A percentile compares a stretch with the other conserved stretches of the same genome.
phyloP scores from a whole-genome alignment of 805 yeast genomes.

The Metschnikowia lunata region DNA sequence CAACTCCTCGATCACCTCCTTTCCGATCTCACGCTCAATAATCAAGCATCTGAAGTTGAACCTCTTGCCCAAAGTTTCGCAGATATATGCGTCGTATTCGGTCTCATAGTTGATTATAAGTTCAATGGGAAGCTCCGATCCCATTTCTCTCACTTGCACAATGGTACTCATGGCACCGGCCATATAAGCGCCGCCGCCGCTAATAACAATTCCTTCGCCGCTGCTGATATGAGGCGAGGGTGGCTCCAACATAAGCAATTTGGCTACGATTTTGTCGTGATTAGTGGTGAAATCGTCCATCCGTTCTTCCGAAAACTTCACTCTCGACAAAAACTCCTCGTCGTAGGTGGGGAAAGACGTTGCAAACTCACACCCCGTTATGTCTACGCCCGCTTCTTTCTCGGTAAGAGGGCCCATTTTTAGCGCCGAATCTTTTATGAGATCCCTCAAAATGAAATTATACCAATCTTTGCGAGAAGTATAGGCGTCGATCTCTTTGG shows the following conservation, averaged over 20 bases:
- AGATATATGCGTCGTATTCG: constrained; percentile 24
- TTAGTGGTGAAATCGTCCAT: constrained; percentile 19
- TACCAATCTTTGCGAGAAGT: constrained; percentile 10
- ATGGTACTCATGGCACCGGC: constrained; percentile 28
- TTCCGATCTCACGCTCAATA: constrained; percentile 24
- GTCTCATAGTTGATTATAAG: constrained; percentile 23
- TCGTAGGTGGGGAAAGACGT: constrained; percentile 13
- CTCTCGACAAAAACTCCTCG: constrained; percentile 10
- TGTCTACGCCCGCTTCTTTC: constrained; percentile 16
- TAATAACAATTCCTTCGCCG: constrained; percentile 35
- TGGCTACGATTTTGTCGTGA: constrained; percentile 26
- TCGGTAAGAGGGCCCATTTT: constrained; percentile 11
- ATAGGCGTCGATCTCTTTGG: constrained; percentile 1
- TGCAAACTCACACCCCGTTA: constrained; percentile 12
- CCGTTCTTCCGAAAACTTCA: constrained; percentile 18
- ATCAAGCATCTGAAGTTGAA: constrained; percentile 27
- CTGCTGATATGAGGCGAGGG: constrained; percentile 22
- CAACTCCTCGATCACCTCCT: constrained; percentile 16
- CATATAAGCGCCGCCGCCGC: constrained; percentile 26
- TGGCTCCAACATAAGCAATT: constrained; percentile 20
- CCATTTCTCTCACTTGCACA: constrained; percentile 28
- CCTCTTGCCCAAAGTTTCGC: constrained; percentile 23
- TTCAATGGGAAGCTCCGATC: constrained; percentile 33
- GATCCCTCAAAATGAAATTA: constrained; percentile 13
- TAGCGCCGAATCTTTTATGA: constrained; percentile 15